Evolutionary conservation across 768 basidiomycete genomes (phyloP), one percentile per base, ranked within the genome.

Genomic region (Myochromella boudieri): DNA sequence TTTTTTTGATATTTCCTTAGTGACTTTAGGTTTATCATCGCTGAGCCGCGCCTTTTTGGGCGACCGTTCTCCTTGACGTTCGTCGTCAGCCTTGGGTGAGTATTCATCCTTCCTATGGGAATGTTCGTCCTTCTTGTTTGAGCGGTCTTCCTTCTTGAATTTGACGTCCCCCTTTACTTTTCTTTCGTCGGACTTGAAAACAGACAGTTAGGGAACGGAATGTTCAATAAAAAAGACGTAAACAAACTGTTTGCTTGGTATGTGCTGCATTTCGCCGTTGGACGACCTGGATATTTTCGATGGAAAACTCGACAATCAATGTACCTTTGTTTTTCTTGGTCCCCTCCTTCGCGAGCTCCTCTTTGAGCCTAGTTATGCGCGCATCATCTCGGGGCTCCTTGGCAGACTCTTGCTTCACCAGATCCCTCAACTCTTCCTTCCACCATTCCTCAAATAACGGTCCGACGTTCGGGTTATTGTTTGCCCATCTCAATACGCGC

Each of bases 261-360:
- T 73, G 76, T 44, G 71, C 72, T 1, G 80, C 77, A 29, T 76
- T 74, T 57, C 93, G 74, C 46, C 91, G 73, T 53, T 87, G 87
- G 29, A 94, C 84, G 24, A 95, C 91, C 67, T 93, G 88, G 15
- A 91, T 71, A 59, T 97, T 97, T 71, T 97, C 94, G 41, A 97
- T 92, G 31, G 92, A 94, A 66, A 97, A 97, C 68, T 98, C 95
- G n/a, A 93, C 82, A 57, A 95, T 85, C 51, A 97, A 65, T 14
- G 70, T 70, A 29, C 73, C 79, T 36, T 71, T 72, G 14, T 63
- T 68, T 48, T 68, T 74, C 47, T 70, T 76, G 29, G 56, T 57
- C 34, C 53, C 60, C 5, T 54, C 67, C 37, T 73, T 75, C 51
- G 78, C 77, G 11, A 69, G 65, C 59, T 84, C 81, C 20, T 73